Percentiles rank a stretch among this genome's conserved stretches.
Conservation (phyloP, 108 stramenopile genomes). For the Skeletonema marinoi region DNA sequence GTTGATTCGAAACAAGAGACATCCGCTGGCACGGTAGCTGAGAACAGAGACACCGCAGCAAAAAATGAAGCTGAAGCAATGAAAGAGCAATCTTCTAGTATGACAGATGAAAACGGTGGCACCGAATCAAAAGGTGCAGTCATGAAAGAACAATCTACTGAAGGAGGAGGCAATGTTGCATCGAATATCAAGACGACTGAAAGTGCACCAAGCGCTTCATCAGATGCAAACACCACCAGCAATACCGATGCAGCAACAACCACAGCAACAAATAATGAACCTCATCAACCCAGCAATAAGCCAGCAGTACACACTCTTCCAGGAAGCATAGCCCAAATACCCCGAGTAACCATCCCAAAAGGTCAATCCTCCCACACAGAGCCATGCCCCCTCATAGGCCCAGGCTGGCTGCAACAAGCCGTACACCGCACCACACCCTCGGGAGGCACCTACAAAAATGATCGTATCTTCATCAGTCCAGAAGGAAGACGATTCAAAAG, state of each 20-base stretch:
- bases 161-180: neutral
- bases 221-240: neutral
- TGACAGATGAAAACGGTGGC: neutral
- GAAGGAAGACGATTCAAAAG: conserved; percentile 4
- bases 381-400: conserved; percentile 6
- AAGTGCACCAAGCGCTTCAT: neutral
- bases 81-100: neutral
- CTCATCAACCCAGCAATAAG: neutral
- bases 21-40: neutral
- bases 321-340: neutral
- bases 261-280: neutral
- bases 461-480: conserved; percentile 3
- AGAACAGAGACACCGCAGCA: neutral
- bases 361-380: neutral
- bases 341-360: neutral
- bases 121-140: neutral
- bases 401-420: neutral
- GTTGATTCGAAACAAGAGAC: neutral
- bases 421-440: conserved; percentile 13
- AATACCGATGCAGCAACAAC: neutral
- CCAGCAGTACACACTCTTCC: neutral
- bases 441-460: neutral
- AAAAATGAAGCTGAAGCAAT: neutral
- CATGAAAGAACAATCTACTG: neutral
- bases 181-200: neutral